Conservation (phyloP, 805 yeast species). For the Monosporozyma unispora region DNA sequence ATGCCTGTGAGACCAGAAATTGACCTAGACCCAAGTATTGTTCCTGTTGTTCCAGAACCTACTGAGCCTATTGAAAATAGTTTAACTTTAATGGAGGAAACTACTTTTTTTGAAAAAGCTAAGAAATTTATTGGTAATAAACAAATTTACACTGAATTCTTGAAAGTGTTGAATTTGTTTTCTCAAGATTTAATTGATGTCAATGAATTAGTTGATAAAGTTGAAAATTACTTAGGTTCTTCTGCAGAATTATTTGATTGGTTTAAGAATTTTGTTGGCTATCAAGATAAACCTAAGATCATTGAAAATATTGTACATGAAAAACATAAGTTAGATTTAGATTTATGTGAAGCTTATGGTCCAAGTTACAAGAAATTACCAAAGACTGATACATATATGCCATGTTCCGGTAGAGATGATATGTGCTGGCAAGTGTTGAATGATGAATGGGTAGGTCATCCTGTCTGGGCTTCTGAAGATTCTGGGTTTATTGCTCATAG, state of each 20-base stretch:
- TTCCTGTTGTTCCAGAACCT: slow-evolving; percentile 84
- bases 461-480: slow-evolving; percentile 99
- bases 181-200: slow-evolving; percentile 88
- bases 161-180: slow-evolving; percentile 77
- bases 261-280: slow-evolving; percentile 90
- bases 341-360: slow-evolving; percentile 88
- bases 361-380: slow-evolving; percentile 92
- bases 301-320: slow-evolving; percentile 82
- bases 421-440: slow-evolving; percentile 98
- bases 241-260: slow-evolving; percentile 73
- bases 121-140: slow-evolving; percentile 82
- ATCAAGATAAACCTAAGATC: slow-evolving; percentile 70
- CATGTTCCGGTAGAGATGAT: slow-evolving; percentile 96
- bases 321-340: slow-evolving; percentile 83
- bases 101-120: slow-evolving; percentile 83
- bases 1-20: slow-evolving; percentile 32
- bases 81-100: slow-evolving; percentile 70
- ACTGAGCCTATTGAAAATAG: slow-evolving; percentile 46
- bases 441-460: slow-evolving; percentile 99
- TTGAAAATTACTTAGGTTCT: slow-evolving; percentile 75
- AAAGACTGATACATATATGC: slow-evolving; percentile 89
- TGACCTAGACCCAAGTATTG: slow-evolving; percentile 54
- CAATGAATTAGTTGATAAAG: slow-evolving; percentile 70
- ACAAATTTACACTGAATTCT: slow-evolving; percentile 83
- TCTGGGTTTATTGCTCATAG: slow-evolving; percentile 98